Conservation (phyloP, 2,329 filamentous ascomycete genomes). For the Colletotrichum sp. region DNA sequence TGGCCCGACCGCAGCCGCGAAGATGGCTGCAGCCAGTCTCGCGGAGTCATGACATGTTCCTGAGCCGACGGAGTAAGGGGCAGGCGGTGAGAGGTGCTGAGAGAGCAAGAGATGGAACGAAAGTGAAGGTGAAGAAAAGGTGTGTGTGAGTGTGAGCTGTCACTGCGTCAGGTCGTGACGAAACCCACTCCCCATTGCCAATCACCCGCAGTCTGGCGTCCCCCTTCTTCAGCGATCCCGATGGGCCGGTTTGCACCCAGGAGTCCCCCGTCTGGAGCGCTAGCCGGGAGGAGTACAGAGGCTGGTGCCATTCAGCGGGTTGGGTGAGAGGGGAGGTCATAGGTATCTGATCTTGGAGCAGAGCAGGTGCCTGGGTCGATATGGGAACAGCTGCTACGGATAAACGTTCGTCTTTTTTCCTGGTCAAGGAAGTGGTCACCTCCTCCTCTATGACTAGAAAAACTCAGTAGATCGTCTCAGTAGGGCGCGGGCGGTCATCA, state of each 20-base stretch:
- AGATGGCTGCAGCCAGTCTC: neutral
- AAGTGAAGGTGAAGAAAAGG: neutral
- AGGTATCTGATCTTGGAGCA: neutral
- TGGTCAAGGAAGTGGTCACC: neutral
- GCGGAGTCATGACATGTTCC: neutral
- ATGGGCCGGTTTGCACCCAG: neutral
- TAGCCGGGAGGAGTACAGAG: neutral
- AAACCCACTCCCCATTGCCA: neutral
- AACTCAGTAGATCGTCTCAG: neutral
- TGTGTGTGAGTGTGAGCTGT: slow-evolving; percentile 19
- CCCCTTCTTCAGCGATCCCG: slow-evolving; percentile 14
- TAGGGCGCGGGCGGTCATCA: neutral
- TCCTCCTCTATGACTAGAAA: neutral
- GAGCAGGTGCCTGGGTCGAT: neutral
- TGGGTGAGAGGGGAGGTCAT: neutral
- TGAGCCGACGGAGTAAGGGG: neutral
- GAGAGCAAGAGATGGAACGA: neutral
- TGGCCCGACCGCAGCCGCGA: neutral
- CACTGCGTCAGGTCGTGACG: slow-evolving; percentile 16
- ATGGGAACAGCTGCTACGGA: neutral
- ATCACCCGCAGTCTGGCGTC: slow-evolving; percentile 1
- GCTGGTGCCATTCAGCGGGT: neutral
- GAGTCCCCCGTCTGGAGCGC: neutral
- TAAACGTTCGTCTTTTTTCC: neutral
- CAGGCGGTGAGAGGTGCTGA: neutral